Evolutionary conservation across 2,329 filamentous ascomycete genomes (phyloP).

Genomic region (Metarhizium album): DNA sequence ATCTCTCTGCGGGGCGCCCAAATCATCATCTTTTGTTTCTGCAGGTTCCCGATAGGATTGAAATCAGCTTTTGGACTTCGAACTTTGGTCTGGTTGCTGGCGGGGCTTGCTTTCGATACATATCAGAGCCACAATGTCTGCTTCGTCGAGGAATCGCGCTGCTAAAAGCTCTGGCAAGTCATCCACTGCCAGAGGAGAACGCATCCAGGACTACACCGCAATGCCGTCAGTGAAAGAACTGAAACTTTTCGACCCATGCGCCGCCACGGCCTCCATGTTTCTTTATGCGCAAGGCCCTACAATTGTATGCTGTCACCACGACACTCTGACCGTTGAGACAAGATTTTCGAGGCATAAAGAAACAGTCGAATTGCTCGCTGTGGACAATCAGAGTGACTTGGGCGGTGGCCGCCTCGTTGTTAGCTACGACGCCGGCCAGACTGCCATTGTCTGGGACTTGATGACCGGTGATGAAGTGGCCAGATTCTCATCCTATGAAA

Average conservation of each 20-base stretch:
- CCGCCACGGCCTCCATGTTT: constrained; percentile 82
- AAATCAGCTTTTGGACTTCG: constrained; percentile 9
- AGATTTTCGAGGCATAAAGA: constrained; percentile 76
- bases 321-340: constrained; percentile 80
- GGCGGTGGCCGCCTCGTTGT: constrained; percentile 79
- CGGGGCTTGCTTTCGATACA: constrained; percentile 10
- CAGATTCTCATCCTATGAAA: constrained; percentile 85
- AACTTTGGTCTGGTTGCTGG: constrained; percentile 16
- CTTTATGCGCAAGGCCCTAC: constrained; percentile 76
- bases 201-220: constrained; percentile 39
- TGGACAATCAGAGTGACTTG: constrained; percentile 83
- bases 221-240: constrained; percentile 38
- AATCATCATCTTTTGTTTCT: constrained; percentile 11
- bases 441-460: constrained; percentile 93
- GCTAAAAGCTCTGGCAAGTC: constrained; percentile 46
- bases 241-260: constrained; percentile 70
- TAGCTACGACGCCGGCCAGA: constrained; percentile 85
- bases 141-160: constrained; percentile 47
- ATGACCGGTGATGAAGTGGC: constrained; percentile 84
- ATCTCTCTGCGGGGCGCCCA: constrained; percentile 11
- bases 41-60: constrained; percentile 9
- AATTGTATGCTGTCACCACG: constrained; percentile 83
- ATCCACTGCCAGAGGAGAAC: constrained; percentile 31
- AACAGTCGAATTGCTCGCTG: constrained; percentile 71
- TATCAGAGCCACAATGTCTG: constrained; percentile 37